phyloP scores from a whole-genome alignment of 768 basidiomycete species.

The Rhodotorula graminis region DNA sequence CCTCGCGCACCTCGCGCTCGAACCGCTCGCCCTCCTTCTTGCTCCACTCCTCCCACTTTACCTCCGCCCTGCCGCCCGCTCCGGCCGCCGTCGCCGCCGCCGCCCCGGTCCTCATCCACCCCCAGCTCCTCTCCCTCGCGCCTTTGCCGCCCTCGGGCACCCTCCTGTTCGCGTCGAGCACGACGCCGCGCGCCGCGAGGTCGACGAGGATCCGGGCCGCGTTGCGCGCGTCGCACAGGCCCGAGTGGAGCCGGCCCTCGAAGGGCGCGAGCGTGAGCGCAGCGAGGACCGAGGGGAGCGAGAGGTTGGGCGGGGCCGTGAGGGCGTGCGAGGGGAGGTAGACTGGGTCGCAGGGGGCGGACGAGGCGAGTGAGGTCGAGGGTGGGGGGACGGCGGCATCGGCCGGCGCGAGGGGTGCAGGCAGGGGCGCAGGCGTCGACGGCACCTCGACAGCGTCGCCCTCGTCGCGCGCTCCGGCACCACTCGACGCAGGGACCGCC shows the following conservation, averaged over 20 bases:
- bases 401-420: background rate
- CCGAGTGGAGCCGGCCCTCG: constrained; percentile 77
- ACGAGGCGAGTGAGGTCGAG: background rate
- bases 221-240: constrained; percentile 89
- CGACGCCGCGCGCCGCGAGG: constrained; percentile 56
- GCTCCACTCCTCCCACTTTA: no score
- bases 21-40: no score
- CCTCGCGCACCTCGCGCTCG: no score
- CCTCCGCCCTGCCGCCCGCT: no score
- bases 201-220: constrained; percentile 74
- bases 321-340: constrained; percentile 22
- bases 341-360: background rate
- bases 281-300: constrained; percentile 69
- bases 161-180: constrained; percentile 21
- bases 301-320: constrained; percentile 50
- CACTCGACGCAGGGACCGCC: background rate
- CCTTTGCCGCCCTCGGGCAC: constrained; percentile 32
- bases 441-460: background rate
- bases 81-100: no score
- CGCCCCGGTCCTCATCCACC: constrained; percentile 21
- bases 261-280: constrained; percentile 70
- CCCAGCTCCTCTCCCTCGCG: constrained; percentile 30
- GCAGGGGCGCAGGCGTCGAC: background rate
- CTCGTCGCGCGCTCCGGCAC: background rate
- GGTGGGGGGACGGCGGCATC: background rate